These are phyloP conservation scores for Komagataella pseudopastoris DNA, from an alignment of 805 yeast genomes.

Conservation along the genomic window DNA sequence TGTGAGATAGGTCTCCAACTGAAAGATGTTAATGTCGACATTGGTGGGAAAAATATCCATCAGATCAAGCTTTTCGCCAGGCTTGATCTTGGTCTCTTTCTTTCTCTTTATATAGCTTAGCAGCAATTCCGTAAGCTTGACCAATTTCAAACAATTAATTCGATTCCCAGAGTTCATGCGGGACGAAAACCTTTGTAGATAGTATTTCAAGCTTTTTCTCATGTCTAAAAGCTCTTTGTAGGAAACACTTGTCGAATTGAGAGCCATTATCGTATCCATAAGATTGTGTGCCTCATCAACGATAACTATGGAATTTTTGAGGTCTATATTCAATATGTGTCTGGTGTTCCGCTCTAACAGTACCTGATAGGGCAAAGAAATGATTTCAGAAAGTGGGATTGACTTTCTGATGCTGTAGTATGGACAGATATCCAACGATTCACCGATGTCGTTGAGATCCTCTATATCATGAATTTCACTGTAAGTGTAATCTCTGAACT, in stretches of 20 bases:
- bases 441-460: conserved; percentile 54
- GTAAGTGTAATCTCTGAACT: conserved; percentile 42
- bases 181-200: conserved; percentile 45
- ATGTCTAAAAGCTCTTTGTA: conserved; percentile 31
- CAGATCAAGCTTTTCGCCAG: conserved; percentile 42
- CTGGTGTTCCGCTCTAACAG: conserved; percentile 51
- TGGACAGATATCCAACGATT: conserved; percentile 51
- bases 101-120: conserved; percentile 28
- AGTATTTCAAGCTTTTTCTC: conserved; percentile 34
- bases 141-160: conserved; percentile 50
- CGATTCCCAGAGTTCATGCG: conserved; percentile 62
- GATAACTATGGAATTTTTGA: conserved; percentile 55
- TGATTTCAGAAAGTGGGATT: conserved; percentile 48
- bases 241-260: conserved; percentile 52
- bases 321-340: conserved; percentile 38
- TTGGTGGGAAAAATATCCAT: conserved; percentile 51
- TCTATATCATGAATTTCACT: conserved; percentile 64
- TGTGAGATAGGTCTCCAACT: conserved; percentile 47
- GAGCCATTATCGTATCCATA: conserved; percentile 57
- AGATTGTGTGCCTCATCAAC: conserved; percentile 92
- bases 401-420: conserved; percentile 63
- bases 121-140: conserved; percentile 40
- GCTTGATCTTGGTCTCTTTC: conserved; percentile 14
- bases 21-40: conserved; percentile 59
- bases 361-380: conserved; percentile 79